Evolutionary conservation across 345 rosid species (phyloP).

Genomic region (Eucalyptus virginea): DNA sequence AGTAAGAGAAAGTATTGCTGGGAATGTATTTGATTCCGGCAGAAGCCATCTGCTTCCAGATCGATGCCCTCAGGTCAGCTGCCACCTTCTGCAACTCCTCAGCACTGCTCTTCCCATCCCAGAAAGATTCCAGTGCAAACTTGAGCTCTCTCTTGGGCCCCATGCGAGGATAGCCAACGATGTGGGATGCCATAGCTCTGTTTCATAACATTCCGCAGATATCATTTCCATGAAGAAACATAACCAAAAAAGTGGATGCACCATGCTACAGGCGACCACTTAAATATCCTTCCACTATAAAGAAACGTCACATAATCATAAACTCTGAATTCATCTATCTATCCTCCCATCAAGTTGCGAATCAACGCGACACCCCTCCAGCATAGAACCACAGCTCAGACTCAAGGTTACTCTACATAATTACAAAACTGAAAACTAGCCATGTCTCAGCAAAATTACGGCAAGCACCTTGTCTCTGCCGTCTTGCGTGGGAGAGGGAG

Average conservation of each 20-base stretch:
- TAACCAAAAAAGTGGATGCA: not conserved
- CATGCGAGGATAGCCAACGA: constrained; percentile 97
- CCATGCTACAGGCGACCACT: not conserved
- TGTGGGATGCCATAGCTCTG: constrained; percentile 78
- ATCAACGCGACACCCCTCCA: not conserved
- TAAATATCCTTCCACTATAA: not conserved
- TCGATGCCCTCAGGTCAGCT: constrained; percentile 68
- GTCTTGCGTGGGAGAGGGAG: not conserved
- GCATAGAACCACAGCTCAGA: not conserved
- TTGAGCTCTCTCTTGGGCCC: constrained; percentile 98
- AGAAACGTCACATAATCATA: not conserved
- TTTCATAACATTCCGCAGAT: not conserved
- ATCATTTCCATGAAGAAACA: not conserved
- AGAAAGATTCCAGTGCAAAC: constrained; percentile 92
- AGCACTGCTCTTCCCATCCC: constrained; percentile 89
- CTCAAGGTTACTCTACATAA: not conserved
- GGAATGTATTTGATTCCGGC: constrained; percentile 90
- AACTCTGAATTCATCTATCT: not conserved
- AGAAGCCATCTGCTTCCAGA: constrained; percentile 86
- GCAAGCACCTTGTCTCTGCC: not conserved
- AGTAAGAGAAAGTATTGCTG: constrained; percentile 91
- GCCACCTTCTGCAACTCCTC: constrained; percentile 81
- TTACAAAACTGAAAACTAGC: not conserved
- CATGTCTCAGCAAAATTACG: not conserved
- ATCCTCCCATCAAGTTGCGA: not conserved